Evolutionary conservation across 768 basidiomycete species (phyloP).

Genomic region (Chiua virens): DNA sequence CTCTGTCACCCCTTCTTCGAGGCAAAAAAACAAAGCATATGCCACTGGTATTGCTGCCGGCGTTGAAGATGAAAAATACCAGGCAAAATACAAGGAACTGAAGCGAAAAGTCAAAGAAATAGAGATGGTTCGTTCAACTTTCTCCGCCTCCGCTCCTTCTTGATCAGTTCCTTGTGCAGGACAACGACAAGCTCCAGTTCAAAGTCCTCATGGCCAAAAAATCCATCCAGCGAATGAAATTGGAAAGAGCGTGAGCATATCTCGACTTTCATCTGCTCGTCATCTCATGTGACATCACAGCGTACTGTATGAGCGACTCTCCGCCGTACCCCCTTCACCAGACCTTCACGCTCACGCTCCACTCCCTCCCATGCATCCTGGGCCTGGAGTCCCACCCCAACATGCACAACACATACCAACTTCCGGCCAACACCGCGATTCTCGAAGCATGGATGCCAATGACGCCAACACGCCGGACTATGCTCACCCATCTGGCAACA

Average conservation of each 20-base stretch:
- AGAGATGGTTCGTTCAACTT: conserved; percentile 58
- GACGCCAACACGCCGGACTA: conserved; percentile 54
- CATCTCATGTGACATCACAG: conserved; percentile 38
- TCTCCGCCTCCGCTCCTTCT: conserved; percentile 2
- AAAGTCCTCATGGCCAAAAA: conserved; percentile 78
- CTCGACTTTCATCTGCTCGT: conserved; percentile 17
- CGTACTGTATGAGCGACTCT: conserved; percentile 77
- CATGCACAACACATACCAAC: conserved; percentile 23
- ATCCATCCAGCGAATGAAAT: conserved; percentile 82
- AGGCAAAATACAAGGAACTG: conserved; percentile 84
- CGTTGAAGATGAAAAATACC: conserved; percentile 84
- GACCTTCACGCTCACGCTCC: conserved; percentile 43
- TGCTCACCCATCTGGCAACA: conserved; percentile 45
- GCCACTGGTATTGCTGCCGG: conserved; percentile 70
- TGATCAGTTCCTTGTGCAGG: conserved; percentile 42
- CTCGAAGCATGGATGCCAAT: conserved; percentile 44
- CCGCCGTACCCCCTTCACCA: conserved; percentile 57
- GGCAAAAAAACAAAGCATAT: conserved; percentile 49
- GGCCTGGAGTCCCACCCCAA: conserved; percentile 38
- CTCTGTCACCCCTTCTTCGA: conserved; percentile 33
- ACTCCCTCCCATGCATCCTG: conserved; percentile 34
- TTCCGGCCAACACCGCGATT: conserved; percentile 32
- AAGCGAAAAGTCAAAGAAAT: conserved; percentile 88
- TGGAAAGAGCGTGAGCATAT: conserved; percentile 79
- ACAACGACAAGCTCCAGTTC: conserved; percentile 86